Evolutionary conservation across 2,329 filamentous ascomycete species (phyloP).

Genomic region (Fusarium goolgardi): DNA sequence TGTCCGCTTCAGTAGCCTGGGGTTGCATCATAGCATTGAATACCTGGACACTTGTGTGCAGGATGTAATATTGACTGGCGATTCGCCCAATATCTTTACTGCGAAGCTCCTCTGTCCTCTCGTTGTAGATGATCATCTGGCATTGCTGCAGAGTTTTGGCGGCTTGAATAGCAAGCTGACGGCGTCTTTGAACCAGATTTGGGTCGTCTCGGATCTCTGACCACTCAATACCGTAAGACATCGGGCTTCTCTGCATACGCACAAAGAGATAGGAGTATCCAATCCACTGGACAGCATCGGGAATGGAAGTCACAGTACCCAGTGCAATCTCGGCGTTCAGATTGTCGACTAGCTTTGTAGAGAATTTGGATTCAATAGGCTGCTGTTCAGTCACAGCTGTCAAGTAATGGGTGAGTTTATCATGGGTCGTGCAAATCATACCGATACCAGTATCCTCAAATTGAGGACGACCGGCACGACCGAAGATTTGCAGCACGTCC

Average conservation of each 20-base stretch:
- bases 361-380: conserved; percentile 97
- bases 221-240: conserved; percentile 96
- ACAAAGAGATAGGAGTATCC: conserved; percentile 98
- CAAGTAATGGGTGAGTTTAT: conserved; percentile 91
- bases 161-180: conserved; percentile 88
- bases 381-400: conserved; percentile 94
- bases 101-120: conserved; percentile 89
- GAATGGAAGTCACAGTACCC: conserved; percentile 93
- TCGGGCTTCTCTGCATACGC: conserved; percentile 91
- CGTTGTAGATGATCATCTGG: conserved; percentile 99
- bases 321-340: conserved; percentile 94
- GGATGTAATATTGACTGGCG: conserved; percentile 95
- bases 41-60: conserved; percentile 92
- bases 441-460: conserved; percentile 98
- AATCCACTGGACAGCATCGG: conserved; percentile 95
- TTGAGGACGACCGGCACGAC: conserved; percentile 95
- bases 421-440: conserved; percentile 97
- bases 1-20: conserved; percentile 87
- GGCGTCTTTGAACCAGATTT: conserved; percentile 83
- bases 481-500: conserved; percentile 97
- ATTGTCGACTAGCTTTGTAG: conserved; percentile 93
- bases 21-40: conserved; percentile 97
- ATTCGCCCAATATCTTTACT: conserved; percentile 97
- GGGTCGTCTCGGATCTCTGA: conserved; percentile 89
- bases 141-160: conserved; percentile 88